Conservation (phyloP, 208 protist genomes). For the Porcisia hertigi region DNA sequence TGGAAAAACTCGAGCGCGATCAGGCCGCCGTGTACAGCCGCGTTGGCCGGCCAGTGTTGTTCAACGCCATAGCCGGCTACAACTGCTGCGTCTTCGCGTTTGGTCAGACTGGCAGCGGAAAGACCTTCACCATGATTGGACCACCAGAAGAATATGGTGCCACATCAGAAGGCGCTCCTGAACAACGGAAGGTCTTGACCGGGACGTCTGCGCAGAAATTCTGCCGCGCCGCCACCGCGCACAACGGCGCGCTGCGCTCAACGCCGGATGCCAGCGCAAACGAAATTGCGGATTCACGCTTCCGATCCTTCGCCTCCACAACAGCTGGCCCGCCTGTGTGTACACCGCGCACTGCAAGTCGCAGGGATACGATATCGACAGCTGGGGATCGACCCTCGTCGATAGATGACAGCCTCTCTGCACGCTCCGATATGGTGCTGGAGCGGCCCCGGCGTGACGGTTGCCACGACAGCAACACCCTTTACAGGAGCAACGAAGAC, state of each 20-base stretch:
- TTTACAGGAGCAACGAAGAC: constrained; percentile 7
- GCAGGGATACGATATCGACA: neutral
- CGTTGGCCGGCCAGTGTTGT: constrained; percentile 68
- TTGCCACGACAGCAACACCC: neutral
- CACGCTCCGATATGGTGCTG: constrained; percentile 2
- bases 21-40: constrained; percentile 65
- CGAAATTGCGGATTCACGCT: constrained; percentile 20
- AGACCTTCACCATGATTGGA: constrained; percentile 95
- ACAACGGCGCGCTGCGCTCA: constrained; percentile 2
- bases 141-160: constrained; percentile 24
- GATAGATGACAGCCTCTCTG: constrained; percentile 6
- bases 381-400: constrained; percentile 4
- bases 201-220: constrained; percentile 15
- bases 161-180: neutral
- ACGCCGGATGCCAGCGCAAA: constrained; percentile 8
- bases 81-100: constrained; percentile 92
- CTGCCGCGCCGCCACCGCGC: constrained; percentile 24
- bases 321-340: constrained; percentile 1
- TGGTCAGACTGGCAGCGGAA: constrained; percentile 90
- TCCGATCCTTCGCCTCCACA: constrained; percentile 23
- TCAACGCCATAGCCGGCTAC: constrained; percentile 79
- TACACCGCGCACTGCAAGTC: neutral
- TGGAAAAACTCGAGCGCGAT: constrained; percentile 26
- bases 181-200: neutral
- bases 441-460: neutral